Evolutionary conservation across 2,329 filamentous ascomycete genomes (phyloP).

Genomic region (Blastomyces emzantsi): DNA sequence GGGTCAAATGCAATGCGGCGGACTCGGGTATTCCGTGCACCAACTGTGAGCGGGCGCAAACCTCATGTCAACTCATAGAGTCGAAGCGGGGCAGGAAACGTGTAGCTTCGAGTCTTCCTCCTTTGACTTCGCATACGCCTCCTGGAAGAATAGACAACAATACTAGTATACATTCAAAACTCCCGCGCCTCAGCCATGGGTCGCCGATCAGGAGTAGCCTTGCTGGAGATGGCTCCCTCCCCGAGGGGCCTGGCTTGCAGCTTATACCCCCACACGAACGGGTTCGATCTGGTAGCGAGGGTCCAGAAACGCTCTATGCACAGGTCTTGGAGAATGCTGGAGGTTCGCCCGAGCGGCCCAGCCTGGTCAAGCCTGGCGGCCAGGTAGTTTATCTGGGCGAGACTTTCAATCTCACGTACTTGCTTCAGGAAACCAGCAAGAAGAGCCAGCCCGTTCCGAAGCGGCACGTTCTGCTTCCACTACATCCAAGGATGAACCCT

Average conservation of each 20-base stretch:
- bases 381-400: constrained; percentile 8
- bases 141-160: not conserved
- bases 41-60: constrained; percentile 3
- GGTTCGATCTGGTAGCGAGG: not conserved
- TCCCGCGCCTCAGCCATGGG: not conserved
- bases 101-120: not conserved
- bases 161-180: not conserved
- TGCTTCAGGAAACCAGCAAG: constrained; percentile 4
- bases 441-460: constrained; percentile 3
- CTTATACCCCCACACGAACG: not conserved
- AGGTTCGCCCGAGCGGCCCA: constrained; percentile 4
- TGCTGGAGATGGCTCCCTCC: not conserved
- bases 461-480: constrained; percentile 3
- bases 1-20: constrained; percentile 5
- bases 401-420: constrained; percentile 6
- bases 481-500: constrained; percentile 2
- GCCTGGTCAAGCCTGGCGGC: constrained; percentile 6
- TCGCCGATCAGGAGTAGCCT: not conserved
- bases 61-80: constrained; percentile 2
- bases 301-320: constrained; percentile 8
- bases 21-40: constrained; percentile 4
- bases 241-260: not conserved
- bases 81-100: constrained; percentile 7
- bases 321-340: constrained; percentile 7
- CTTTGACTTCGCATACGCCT: not conserved